Evolutionary conservation across 345 rosid species (phyloP), one percentile per base, ranked within the genome.

Genomic region (Melaleuca quinquenervia): DNA sequence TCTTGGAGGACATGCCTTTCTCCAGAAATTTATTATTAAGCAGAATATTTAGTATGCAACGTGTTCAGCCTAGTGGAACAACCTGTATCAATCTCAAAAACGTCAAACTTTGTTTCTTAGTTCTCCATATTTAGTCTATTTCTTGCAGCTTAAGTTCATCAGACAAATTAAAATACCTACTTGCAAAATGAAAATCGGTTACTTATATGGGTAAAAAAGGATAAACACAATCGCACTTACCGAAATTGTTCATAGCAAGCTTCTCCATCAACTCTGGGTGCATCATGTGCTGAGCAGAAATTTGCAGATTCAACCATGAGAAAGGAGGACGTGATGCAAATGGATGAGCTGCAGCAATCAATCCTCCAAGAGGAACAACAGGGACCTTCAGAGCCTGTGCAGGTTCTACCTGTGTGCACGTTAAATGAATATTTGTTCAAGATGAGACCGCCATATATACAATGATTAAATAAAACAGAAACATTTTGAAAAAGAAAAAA

Each of bases 231-330:
- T 20, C 11, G 51, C 45, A 91, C 91, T 90, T 87, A 93, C 99
- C 89, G 48, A 94, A 94, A 89, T 90, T 95, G 89, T 92, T 91
- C 86, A 92, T 90, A 83, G 92, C 88, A 86, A 97, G 98, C 89
- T 92, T 94, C 84, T 95, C 95, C 74, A 91, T 74, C 91, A 95
- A 64, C 86, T 92, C 85, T 24, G 96, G 95, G 45, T 86, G 92
- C 96, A 95, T 89, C 96, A 94, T 96, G 85, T 92, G 94, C 80
- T 90, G 88, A 78, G 96, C 96, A 82, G 96, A 92, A 60, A 95
- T 92, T 86, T 88, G 93, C 87, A 89, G 53, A 22, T 89, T 93
- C 84, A 94, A 75, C 96, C 98, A 93, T 21, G 96, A 92, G 86
- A 91, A 95, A 36, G 96, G 98, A 89, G 98, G 98, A 60, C 89